Conservation (phyloP, 345 rosid species). For the Iberis pinnata region DNA sequence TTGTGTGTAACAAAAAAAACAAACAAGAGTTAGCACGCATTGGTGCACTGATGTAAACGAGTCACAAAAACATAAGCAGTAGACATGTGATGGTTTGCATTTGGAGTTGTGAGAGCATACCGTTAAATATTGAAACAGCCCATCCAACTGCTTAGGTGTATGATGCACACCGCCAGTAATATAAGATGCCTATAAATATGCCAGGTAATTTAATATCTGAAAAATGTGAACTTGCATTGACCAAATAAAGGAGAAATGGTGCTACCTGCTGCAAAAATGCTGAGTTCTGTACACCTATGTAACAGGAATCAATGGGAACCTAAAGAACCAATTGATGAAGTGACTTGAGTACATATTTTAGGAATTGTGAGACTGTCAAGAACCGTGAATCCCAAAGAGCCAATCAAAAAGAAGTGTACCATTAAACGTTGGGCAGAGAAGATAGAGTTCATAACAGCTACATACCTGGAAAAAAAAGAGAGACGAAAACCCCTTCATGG, state of each 20-base stretch:
- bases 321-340: constrained; percentile 30
- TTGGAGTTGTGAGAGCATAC: constrained; percentile 34
- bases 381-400: constrained; percentile 1
- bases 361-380: background rate
- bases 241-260: background rate
- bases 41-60: too few species aligned
- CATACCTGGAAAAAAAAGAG: constrained; percentile 59
- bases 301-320: constrained; percentile 94
- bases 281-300: constrained; percentile 71
- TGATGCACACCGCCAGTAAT: constrained; percentile 88
- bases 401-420: constrained; percentile 38
- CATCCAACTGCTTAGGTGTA: constrained; percentile 83
- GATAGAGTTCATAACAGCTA: constrained; percentile 92
- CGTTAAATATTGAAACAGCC: constrained; percentile 74
- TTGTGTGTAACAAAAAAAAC: constrained; percentile 19
- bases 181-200: constrained; percentile 64
- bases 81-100: background rate
- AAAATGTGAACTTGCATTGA: background rate
- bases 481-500: constrained; percentile 10
- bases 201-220: constrained; percentile 14
- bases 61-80: too few species aligned
- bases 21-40: background rate
- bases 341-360: constrained; percentile 5
- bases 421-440: constrained; percentile 86
- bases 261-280: constrained; percentile 91